Percentiles rank a stretch among this genome's conserved stretches.
Evolutionary conservation across 495 filamentous ascomycete species (phyloP).

Genomic region (Glonium stellatum): DNA sequence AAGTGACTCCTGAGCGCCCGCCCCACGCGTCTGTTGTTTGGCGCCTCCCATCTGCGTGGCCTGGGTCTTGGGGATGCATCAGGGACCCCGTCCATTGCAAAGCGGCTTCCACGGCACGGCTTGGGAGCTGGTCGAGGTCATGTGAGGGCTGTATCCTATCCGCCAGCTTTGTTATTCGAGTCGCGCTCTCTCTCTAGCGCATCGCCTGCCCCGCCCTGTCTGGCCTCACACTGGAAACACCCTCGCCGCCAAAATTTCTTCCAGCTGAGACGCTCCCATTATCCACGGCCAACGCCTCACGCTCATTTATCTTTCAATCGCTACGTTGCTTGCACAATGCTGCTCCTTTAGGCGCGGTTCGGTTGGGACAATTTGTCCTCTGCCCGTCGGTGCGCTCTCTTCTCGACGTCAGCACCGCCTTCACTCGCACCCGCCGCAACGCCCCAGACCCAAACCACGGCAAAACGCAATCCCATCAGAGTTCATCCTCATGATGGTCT

Average conservation of each 20-base stretch:
- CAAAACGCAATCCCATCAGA: not conserved
- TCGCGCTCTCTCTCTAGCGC: not conserved
- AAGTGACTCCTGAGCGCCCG: not conserved
- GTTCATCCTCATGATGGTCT: slow-evolving; percentile 21
- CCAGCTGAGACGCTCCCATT: not conserved
- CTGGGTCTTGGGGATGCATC: not conserved
- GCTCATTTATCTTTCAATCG: slow-evolving; percentile 23
- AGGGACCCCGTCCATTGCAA: not conserved
- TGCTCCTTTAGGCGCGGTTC: slow-evolving; percentile 11
- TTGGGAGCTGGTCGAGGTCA: not conserved
- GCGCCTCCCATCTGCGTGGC: not conserved
- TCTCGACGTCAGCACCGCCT: slow-evolving; percentile 13
- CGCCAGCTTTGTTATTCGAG: slow-evolving; percentile 2
- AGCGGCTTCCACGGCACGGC: not conserved
- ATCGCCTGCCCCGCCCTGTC: slow-evolving; percentile 2
- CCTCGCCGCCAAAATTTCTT: not conserved
- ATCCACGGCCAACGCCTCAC: slow-evolving; percentile 5
- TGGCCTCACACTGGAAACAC: slow-evolving; percentile 1
- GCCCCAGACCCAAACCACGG: not conserved
- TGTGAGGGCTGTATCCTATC: not conserved
- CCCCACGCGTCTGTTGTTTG: not conserved
- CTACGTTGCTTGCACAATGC: slow-evolving; percentile 18
- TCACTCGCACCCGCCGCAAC: slow-evolving; percentile 5
- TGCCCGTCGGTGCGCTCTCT: not conserved
- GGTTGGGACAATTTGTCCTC: slow-evolving; percentile 16